Evolutionary conservation across 2,329 filamentous ascomycete species (phyloP), one percentile per base, ranked within the genome.

Genomic region (Sarocladiaceae sp.): DNA sequence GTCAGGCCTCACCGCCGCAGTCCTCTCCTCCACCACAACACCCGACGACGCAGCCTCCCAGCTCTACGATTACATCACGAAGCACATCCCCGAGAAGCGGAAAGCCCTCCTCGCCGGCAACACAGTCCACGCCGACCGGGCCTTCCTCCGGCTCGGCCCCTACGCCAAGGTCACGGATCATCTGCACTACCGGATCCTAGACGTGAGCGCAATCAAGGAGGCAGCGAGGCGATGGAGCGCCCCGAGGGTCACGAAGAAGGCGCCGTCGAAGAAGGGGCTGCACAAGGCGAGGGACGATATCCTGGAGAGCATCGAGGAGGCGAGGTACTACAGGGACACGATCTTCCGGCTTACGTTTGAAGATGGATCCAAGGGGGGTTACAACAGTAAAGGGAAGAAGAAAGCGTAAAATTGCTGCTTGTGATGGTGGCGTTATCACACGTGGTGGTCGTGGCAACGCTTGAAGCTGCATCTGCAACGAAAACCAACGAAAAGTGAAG

Each of bases 161-260:
- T 98, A 91, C 64, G 76, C 72, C 31, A 69, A 73, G 47, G 80
- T 95, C 2, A 66, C 87, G 40, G 78, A 85, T 46, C 80, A 93
- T 63, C 69, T 98, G 52, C 86, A 95, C 64, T 89, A 98, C 65
- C 80, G 93, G 13, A 85, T 98, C 50, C 68, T 97, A 39, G 93
- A 98, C 61, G 88, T 97, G 45, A 96, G 89, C 63, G 78, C 82
- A 37, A 78, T 97, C 58, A 97, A 97, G 67, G 93, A 98, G 69
- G 90, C 88, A 18, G 85, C 83, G 15, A 78, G 80, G 51, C 75
- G 91, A 35, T 98, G 93, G 91, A 82, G 80, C 33, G 52, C 60
- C 24, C 56, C 53, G 43, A 51, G 53, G 33, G 47, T 67, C 23
- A 58, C 85, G 49, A 68, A 69, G 45, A 69, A 71, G 34, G 80